Evolutionary conservation across 495 filamentous ascomycete genomes (phyloP).

Genomic region (Aspergillus sclerotiicarbonarius): DNA sequence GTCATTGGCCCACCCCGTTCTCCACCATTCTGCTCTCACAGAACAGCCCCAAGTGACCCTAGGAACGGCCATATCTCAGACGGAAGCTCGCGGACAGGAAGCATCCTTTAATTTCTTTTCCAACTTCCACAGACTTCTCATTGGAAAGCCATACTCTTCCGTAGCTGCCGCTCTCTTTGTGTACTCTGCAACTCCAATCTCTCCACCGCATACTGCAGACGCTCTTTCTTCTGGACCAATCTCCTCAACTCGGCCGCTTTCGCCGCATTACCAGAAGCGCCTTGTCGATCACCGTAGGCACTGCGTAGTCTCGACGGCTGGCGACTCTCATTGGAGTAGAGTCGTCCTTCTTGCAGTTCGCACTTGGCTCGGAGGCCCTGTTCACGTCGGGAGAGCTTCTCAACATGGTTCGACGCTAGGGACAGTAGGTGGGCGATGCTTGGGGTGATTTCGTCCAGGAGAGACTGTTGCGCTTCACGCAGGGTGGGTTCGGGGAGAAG

Average conservation of each 20-base stretch:
- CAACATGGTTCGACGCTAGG: slow-evolving; percentile 65
- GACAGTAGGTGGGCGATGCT: slow-evolving; percentile 66
- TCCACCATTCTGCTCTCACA: too few species aligned
- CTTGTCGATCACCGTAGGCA: slow-evolving; percentile 28
- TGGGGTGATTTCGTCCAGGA: slow-evolving; percentile 71
- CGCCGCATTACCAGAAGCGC: slow-evolving; percentile 31
- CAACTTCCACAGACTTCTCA: slow-evolving; percentile 15
- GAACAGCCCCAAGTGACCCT: too few species aligned
- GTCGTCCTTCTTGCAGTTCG: slow-evolving; percentile 67
- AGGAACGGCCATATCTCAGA: too few species aligned
- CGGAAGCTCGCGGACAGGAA: too few species aligned
- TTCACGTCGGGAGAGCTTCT: slow-evolving; percentile 69
- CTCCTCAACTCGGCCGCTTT: slow-evolving; percentile 62
- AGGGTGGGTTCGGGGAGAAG: slow-evolving; percentile 69
- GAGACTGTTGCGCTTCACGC: slow-evolving; percentile 62
- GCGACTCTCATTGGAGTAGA: slow-evolving; percentile 43
- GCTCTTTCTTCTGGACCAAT: slow-evolving; percentile 71
- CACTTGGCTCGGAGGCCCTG: slow-evolving; percentile 65
- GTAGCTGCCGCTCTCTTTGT: slow-evolving; percentile 69
- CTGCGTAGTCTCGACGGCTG: slow-evolving; percentile 25
- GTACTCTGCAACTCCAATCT: slow-evolving; percentile 64
- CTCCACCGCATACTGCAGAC: slow-evolving; percentile 74
- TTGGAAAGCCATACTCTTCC: slow-evolving; percentile 71
- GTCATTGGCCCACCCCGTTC: too few species aligned
- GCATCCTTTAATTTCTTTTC: too few species aligned